Base-by-base conservation (phyloP, 2,329 filamentous ascomycete genomes). In the Byssochlamys sp. region DNA sequence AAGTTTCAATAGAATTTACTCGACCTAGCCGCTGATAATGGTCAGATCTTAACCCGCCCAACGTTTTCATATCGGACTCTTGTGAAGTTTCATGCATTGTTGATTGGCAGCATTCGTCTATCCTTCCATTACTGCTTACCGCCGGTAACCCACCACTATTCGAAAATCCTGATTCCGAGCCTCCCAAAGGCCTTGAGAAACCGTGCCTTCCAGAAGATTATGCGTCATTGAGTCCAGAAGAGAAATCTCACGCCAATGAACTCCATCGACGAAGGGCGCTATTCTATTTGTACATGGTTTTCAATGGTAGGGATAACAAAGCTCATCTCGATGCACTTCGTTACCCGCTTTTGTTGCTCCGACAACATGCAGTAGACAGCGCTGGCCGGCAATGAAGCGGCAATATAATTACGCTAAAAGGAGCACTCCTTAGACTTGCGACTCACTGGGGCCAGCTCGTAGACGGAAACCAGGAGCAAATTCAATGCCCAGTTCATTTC, bases 81-180 rank as follows among this genome's bases (percentile, higher is more conserved):
- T 59, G 59, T 49, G 58, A 59, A 24, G 26, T 66, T 27, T 60
- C 61, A 31, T 65, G 52, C 26, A 62, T 67, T 9, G 64, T 66
- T 50, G 64, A 65, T 52, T 68, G 65, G 67, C 67, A 69, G 48
- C 62, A 69, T 55, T 63, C 64, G 6, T 53, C 53, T 5, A 51
- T 66, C 31, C 56, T 55, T 2, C 63, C 65, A 6, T 50, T 61
- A 12, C 31, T 64, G 4, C 60, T 67, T 10, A 59, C 57, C 19
- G 62, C 63, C 14, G 65, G 65, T 0, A 57, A 64, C 33, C 65
- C 64, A 0, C 58, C 52, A 5, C 10, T 60, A 45, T 65, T 68
- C 55, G 59, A 68, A 35, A 68, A 66, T 28, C 65, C 65, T 12
- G 65, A 68, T 29, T 33, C 59, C 4, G 52, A 60, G 14, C 59